Base-by-base conservation (phyloP, 306 rosid genomes). In the Quillaja saponaria region DNA sequence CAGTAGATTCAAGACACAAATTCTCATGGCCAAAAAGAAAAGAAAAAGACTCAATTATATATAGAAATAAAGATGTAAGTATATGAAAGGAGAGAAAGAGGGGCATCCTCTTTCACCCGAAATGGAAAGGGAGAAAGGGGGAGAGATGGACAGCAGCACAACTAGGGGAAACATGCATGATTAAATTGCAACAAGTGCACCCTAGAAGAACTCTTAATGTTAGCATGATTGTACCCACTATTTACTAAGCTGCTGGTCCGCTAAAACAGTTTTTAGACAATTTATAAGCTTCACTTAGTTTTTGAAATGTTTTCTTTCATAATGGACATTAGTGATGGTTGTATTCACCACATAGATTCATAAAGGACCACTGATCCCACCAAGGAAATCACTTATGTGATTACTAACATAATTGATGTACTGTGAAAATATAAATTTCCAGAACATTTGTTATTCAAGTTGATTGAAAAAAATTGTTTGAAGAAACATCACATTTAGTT, bases 361-460 rank as follows among this genome's bases (percentile, higher is more conserved):
- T 44, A 71, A 54, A 66, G 34, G 28, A 42, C 19, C 61, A 48
- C 21, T 69, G 63, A 25, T 49, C 10, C 63, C 40, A 47, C 57
- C 44, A 69, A 54, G 49, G 31, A 35, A 61, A 47, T 18, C 58
- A 11, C 58, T 28, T 21, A 8, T 49, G 31, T 42, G 42, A 42
- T 19, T 56, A 44, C 15, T 16, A 53, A 45, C 46, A 25, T 31
- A 42, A 47, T 58, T 34, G 37, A 49, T 57, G 3, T 45, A 33
- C 12, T 14, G 34, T 25, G 34, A 34, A 53, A 42, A 28, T n/a
- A 37, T 20, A 56, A 46, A 39, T 40, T 55, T 55, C 41, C 9
- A 9, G 13, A 34, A 16, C 72, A 40, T 52, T 57, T 31, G 55
- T 55, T 15, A 41, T 50, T 5, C 48, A 64, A 17, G 11, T 35